phyloP scores from a whole-genome alignment of 2,329 filamentous ascomycete genomes.

The Chlorencoelia australis region DNA sequence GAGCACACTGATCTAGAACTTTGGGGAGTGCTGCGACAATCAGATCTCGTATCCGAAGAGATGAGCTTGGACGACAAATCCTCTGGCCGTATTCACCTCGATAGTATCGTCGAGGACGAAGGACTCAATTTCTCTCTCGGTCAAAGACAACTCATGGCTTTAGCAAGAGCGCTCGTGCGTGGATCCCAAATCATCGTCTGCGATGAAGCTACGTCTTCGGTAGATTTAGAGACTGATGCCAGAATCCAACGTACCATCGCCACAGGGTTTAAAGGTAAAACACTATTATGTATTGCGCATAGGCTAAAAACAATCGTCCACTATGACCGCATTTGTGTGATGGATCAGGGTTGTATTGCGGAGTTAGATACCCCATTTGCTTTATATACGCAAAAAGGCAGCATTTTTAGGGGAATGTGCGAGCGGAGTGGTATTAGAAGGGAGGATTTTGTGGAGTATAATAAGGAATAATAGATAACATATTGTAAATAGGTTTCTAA shows the following conservation, averaged over 20 bases:
- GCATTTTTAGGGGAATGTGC: constrained; percentile 68
- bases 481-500: not conserved
- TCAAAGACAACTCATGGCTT: constrained; percentile 89
- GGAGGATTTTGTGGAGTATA: constrained; percentile 21
- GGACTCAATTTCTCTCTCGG: constrained; percentile 93
- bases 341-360: constrained; percentile 81
- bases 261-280: constrained; percentile 74
- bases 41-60: constrained; percentile 55
- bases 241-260: constrained; percentile 91
- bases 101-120: constrained; percentile 82
- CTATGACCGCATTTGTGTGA: constrained; percentile 93
- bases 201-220: constrained; percentile 87
- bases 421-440: constrained; percentile 44
- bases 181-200: constrained; percentile 88
- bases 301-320: constrained; percentile 83
- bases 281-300: constrained; percentile 86
- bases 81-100: constrained; percentile 63
- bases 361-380: constrained; percentile 71
- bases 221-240: constrained; percentile 94
- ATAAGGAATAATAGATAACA: not conserved
- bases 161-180: constrained; percentile 82
- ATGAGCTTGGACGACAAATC: constrained; percentile 26
- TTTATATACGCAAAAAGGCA: constrained; percentile 57
- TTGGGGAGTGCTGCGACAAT: constrained; percentile 68
- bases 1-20: constrained; percentile 70